phyloP scores from a whole-genome alignment of 371 early-diverging fungal species.

The Rhizomucor pusillus region DNA sequence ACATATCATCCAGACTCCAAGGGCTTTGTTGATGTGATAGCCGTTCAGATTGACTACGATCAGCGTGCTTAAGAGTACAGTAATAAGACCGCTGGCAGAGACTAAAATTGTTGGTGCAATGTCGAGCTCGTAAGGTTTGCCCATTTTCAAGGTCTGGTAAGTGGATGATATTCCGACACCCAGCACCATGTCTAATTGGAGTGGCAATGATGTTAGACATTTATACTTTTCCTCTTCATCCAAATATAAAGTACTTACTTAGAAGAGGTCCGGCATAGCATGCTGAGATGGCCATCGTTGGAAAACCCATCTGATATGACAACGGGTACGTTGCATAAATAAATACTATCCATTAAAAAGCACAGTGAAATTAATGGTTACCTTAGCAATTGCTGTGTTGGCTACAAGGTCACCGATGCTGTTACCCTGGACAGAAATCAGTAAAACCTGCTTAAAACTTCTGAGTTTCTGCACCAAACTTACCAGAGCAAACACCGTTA shows the following conservation, averaged over 20 bases:
- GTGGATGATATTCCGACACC: conserved; percentile 72
- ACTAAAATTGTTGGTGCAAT: conserved; percentile 57
- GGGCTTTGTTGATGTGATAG: conserved; percentile 42
- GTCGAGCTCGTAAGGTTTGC: conserved; percentile 38
- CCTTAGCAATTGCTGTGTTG: conserved; percentile 77
- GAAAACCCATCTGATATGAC: conserved; percentile 65
- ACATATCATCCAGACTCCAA: conserved; percentile 53
- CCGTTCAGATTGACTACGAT: conserved; percentile 51
- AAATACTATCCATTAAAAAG: neutral
- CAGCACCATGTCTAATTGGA: conserved; percentile 67
- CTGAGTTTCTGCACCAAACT: conserved; percentile 1
- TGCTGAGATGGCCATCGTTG: conserved; percentile 83
- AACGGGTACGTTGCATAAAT: neutral
- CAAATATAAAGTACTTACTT: too few species aligned
- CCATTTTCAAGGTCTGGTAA: conserved; percentile 46
- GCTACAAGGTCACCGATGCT: conserved; percentile 84
- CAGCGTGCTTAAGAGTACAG: conserved; percentile 46
- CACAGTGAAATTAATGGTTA: conserved; percentile 1
- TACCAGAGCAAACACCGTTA: conserved; percentile 83
- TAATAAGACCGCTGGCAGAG: conserved; percentile 46
- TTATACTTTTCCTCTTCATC: too few species aligned
- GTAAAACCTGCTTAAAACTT: neutral
- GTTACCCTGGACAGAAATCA: conserved; percentile 58
- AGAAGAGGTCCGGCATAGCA: conserved; percentile 85
- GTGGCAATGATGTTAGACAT: too few species aligned